Evolutionary conservation across 2,329 filamentous ascomycete genomes (phyloP).

Genomic region (Trichoderma simmonsii): DNA sequence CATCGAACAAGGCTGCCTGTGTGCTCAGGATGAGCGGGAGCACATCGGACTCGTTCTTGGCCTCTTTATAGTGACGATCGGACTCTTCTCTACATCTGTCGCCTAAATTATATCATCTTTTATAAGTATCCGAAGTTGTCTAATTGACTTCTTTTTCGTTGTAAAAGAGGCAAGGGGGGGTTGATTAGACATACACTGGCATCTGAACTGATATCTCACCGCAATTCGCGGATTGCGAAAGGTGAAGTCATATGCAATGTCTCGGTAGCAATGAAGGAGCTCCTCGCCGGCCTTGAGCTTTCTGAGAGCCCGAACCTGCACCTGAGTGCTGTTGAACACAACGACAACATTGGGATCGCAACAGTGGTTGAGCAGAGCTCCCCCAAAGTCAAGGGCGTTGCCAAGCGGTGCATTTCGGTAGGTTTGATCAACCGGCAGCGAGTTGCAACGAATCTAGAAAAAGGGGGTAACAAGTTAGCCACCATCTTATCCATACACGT

Average conservation of each 20-base stretch:
- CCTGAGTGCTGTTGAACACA: neutral
- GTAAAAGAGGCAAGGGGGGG: too few species aligned
- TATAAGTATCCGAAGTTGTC: neutral
- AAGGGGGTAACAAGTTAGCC: neutral
- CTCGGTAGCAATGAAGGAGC: slow-evolving; percentile 7
- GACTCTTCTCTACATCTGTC: neutral
- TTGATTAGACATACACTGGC: neutral
- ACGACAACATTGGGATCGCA: slow-evolving; percentile 17
- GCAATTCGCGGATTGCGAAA: neutral
- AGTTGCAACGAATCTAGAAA: neutral
- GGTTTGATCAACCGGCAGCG: neutral
- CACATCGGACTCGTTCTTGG: neutral
- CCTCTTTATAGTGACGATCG: neutral
- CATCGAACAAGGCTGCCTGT: neutral
- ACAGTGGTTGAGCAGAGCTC: slow-evolving; percentile 11
- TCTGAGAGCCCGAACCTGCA: neutral
- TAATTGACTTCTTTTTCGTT: neutral
- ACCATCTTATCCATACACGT: neutral
- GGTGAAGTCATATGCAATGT: neutral
- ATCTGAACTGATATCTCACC: slow-evolving; percentile 7
- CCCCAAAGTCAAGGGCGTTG: neutral
- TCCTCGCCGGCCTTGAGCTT: slow-evolving; percentile 4
- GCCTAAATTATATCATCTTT: neutral
- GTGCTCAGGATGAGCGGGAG: neutral
- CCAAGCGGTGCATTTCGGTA: neutral